Percentiles rank a stretch among this genome's conserved stretches.
phyloP scores from a whole-genome alignment of 768 basidiomycete genomes.

The Xerocomellus intermedius region DNA sequence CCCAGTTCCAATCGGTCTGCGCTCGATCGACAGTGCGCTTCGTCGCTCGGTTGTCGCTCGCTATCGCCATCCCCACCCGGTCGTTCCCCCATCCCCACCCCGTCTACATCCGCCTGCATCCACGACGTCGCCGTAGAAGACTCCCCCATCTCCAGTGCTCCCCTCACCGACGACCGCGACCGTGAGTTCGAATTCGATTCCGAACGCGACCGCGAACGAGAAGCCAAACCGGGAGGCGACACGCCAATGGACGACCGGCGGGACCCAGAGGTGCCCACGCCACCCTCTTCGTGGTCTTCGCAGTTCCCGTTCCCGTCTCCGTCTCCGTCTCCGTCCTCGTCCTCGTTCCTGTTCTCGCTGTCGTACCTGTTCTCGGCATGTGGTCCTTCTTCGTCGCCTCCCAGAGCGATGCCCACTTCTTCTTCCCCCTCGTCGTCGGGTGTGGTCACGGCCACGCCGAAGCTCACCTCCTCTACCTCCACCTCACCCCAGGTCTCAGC shows the following conservation, averaged over 20 bases:
- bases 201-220: slow-evolving; percentile 2
- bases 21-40: neutral
- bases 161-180: slow-evolving; percentile 20
- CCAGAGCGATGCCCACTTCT: neutral
- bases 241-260: neutral
- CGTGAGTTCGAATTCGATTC: slow-evolving; percentile 7
- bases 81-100: neutral
- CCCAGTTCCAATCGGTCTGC: neutral
- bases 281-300: neutral
- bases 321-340: neutral
- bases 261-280: neutral
- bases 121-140: slow-evolving; percentile 32
- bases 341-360: neutral
- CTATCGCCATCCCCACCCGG: slow-evolving; percentile 8
- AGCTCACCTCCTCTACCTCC: slow-evolving; percentile 3
- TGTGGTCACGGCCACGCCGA: slow-evolving; percentile 17
- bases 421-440: slow-evolving; percentile 7
- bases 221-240: neutral
- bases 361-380: neutral
- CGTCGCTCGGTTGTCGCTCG: slow-evolving; percentile 1
- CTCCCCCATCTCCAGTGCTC: slow-evolving; percentile 9
- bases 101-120: slow-evolving; percentile 18
- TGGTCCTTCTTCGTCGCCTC: neutral
- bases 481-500: neutral
- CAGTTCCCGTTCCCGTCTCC: neutral